Evolutionary conservation across 1,139 yeast species (phyloP).

Genomic region (Magnusiomyces sp.): DNA sequence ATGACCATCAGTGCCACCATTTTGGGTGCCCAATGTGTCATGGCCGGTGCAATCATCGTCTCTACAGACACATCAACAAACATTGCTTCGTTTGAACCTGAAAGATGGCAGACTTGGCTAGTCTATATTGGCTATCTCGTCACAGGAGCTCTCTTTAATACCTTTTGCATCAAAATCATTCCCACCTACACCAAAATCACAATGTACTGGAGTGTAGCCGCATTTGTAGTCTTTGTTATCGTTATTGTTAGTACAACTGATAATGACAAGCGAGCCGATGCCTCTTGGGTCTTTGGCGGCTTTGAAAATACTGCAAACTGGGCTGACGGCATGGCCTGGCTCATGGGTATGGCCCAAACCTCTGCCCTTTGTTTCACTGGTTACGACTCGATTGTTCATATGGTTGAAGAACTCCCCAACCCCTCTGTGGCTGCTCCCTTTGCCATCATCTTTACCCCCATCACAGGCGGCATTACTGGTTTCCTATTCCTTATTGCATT

Average conservation of each 20-base stretch:
- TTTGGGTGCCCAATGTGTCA: slow-evolving; percentile 14
- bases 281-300: slow-evolving; percentile 18
- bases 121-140: slow-evolving; percentile 11
- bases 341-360: slow-evolving; percentile 63
- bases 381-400: slow-evolving; percentile 70
- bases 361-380: slow-evolving; percentile 59
- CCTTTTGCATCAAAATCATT: slow-evolving; percentile 14
- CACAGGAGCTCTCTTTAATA: slow-evolving; percentile 13
- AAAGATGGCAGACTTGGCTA: slow-evolving; percentile 14
- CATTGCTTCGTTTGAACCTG: slow-evolving; percentile 9
- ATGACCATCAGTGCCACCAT: slow-evolving; percentile 15
- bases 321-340: slow-evolving; percentile 18
- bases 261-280: slow-evolving; percentile 17
- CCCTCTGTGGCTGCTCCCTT: slow-evolving; percentile 74
- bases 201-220: slow-evolving; percentile 20
- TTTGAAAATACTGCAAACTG: slow-evolving; percentile 18
- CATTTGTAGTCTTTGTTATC: slow-evolving; percentile 19
- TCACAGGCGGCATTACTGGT: slow-evolving; percentile 64
- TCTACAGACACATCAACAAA: no score
- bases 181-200: slow-evolving; percentile 13
- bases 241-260: slow-evolving; percentile 19
- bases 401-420: slow-evolving; percentile 70
- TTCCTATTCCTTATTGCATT: slow-evolving; percentile 63
- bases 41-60: slow-evolving; percentile 13
- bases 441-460: slow-evolving; percentile 59